Percentiles rank a stretch among this genome's conserved stretches.
These are phyloP conservation scores for Leccinum subrobustum DNA, from an alignment of 1,284 basidiomycete species.

Conservation along the genomic window DNA sequence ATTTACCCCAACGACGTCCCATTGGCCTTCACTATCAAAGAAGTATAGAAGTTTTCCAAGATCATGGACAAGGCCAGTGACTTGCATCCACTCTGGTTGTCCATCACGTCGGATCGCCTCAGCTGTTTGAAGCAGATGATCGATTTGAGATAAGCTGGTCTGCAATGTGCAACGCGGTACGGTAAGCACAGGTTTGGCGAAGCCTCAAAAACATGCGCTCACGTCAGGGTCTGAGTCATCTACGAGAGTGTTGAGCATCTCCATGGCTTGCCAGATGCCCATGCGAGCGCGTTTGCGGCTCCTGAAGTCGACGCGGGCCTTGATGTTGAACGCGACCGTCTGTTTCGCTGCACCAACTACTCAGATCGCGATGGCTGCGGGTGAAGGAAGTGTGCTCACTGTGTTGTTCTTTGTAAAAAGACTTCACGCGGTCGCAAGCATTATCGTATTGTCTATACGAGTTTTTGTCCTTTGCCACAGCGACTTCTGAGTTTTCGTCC, in stretches of 20 bases:
- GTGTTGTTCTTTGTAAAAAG: slow-evolving; percentile 88
- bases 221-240: slow-evolving; percentile 89
- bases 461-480: slow-evolving; percentile 75
- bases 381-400: slow-evolving; percentile 39
- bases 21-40: slow-evolving; percentile 84
- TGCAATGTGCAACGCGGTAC: slow-evolving; percentile 27
- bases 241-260: slow-evolving; percentile 84
- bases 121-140: slow-evolving; percentile 89
- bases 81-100: slow-evolving; percentile 90
- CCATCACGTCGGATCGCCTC: slow-evolving; percentile 89
- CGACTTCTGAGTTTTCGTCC: slow-evolving; percentile 66
- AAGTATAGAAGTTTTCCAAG: slow-evolving; percentile 83
- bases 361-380: slow-evolving; percentile 2
- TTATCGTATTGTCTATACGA: slow-evolving; percentile 70
- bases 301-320: slow-evolving; percentile 73
- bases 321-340: slow-evolving; percentile 81
- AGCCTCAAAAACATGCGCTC: slow-evolving; percentile 24
- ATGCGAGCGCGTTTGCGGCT: slow-evolving; percentile 64
- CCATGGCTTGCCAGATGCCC: slow-evolving; percentile 89
- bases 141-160: slow-evolving; percentile 83
- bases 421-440: slow-evolving; percentile 87
- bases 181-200: slow-evolving; percentile 13
- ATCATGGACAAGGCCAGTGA: slow-evolving; percentile 86
- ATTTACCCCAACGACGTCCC: slow-evolving; percentile 84
- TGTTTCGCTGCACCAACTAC: slow-evolving; percentile 64